These are phyloP conservation scores for Russula ochroleuca DNA, from an alignment of 768 basidiomycete genomes.

Conservation along the genomic window DNA sequence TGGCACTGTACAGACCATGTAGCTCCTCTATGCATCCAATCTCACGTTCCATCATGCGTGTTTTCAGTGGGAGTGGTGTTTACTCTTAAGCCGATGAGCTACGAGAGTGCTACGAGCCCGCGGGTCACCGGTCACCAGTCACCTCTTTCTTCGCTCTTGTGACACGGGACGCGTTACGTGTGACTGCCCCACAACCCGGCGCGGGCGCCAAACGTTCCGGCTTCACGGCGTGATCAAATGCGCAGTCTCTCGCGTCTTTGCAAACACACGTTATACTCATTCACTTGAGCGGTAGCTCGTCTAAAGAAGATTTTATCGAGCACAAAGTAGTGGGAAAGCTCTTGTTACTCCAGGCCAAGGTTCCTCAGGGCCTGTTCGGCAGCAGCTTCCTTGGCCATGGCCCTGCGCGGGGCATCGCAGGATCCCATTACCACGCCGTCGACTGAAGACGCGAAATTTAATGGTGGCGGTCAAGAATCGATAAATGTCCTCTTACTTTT, in stretches of 20 bases:
- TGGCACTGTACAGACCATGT: not conserved
- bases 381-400: slow-evolving; percentile 36
- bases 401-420: slow-evolving; percentile 43
- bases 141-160: no score
- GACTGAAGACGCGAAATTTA: slow-evolving; percentile 8
- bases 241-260: not conserved
- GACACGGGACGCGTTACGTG: not conserved
- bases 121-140: no score
- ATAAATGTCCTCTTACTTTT: slow-evolving; percentile 29
- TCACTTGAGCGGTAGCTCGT: not conserved
- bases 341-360: slow-evolving; percentile 23
- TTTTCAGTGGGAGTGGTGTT: not conserved
- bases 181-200: slow-evolving; percentile 4
- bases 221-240: slow-evolving; percentile 16
- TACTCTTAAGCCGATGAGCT: no score
- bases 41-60: not conserved
- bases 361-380: slow-evolving; percentile 31
- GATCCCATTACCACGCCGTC: slow-evolving; percentile 39
- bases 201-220: slow-evolving; percentile 15
- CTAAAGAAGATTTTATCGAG: not conserved
- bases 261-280: not conserved
- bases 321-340: not conserved
- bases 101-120: no score
- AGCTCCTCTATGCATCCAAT: not conserved
- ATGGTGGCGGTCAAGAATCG: not conserved